These are phyloP conservation scores for Solanum sejunctum DNA, from an alignment of 257 asterid species.

Conservation along the genomic window DNA sequence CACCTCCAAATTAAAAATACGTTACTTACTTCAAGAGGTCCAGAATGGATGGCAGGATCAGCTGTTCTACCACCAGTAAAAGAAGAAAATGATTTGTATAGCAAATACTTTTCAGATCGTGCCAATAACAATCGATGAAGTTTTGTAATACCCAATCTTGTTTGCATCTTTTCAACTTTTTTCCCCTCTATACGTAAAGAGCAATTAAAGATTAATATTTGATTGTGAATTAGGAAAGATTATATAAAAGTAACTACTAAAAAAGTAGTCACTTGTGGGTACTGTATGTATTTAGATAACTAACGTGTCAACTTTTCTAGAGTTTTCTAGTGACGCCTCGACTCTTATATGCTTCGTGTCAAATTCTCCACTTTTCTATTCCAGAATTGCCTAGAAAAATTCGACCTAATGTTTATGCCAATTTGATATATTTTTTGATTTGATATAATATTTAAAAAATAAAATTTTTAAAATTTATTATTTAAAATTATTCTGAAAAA, in stretches of 20 bases:
- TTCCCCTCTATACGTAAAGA: neutral
- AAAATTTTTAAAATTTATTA: rapidly evolving
- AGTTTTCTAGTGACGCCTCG: slow-evolving; percentile 15
- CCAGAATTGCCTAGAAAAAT: slow-evolving; percentile 17
- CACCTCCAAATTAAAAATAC: neutral
- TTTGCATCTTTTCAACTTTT: slow-evolving; percentile 26
- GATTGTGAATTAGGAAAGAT: neutral
- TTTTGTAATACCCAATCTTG: slow-evolving; percentile 18
- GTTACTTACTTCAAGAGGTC: slow-evolving; percentile 24
- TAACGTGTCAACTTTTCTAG: slow-evolving; percentile 14
- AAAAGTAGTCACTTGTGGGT: neutral
- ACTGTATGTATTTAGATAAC: slow-evolving; percentile 2
- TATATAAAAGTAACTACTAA: neutral
- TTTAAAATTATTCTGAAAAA: too few species aligned
- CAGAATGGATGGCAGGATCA: slow-evolving; percentile 55
- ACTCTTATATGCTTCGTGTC: slow-evolving; percentile 20
- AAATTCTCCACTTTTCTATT: neutral
- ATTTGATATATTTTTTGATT: rapidly evolving
- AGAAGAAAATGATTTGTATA: slow-evolving; percentile 5
- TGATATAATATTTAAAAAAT: too few species aligned
- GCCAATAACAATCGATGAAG: slow-evolving; percentile 8
- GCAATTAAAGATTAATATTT: neutral
- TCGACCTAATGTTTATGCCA: neutral
- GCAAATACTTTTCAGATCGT: neutral
- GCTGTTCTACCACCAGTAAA: slow-evolving; percentile 40